Base-by-base conservation (phyloP, 176 grass and related monocot genomes). In the Oryza brachyantha region DNA sequence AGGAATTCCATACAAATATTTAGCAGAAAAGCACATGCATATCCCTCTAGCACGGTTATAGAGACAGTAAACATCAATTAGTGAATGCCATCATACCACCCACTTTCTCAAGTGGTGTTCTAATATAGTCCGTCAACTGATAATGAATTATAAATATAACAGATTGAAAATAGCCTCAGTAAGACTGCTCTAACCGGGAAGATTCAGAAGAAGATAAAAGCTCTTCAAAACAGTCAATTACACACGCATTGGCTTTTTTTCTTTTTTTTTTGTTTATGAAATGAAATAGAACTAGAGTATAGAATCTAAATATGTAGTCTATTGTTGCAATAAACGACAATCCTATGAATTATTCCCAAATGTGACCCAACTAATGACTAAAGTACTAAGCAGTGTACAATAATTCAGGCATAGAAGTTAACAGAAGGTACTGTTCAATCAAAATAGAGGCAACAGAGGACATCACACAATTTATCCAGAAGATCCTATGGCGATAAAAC, bases 1-100 rank as follows among this genome's bases (percentile, higher is more conserved):
- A 3, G 41, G 17, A 69, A 80, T 68, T 34, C 36, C 35, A 52
- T 41, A 13, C 16, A 55, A 24, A 82, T 69, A 81, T 31, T 69
- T 39, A 64, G 37, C 9, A 70, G 39, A 87, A 85, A 74, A 72
- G 59, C 13, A 87, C 48, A 68, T 24, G 91, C 95, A 87, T 85
- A 87, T 94, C 75, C 95, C 95, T 71, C 95, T 94, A 34, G 95
- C 92, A 70, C 92, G 92, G 72, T 98, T 98, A 83, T 90, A 98
- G 64, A 92, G 87, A 68, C 92, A 98, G 76, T 98, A 98, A 10
- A 98, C 74, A 82, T 98, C 92, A 0, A 98, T 83, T 72, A 98
- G 83, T 37, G 35, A 37, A 3, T 78, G 95, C 77, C 66, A 98
- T 98, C 92, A 94, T 94, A 80, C 92, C 95, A 68, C 95, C 95